phyloP scores from a whole-genome alignment of 441 rosid genomes.

The Euphorbia corollata region DNA sequence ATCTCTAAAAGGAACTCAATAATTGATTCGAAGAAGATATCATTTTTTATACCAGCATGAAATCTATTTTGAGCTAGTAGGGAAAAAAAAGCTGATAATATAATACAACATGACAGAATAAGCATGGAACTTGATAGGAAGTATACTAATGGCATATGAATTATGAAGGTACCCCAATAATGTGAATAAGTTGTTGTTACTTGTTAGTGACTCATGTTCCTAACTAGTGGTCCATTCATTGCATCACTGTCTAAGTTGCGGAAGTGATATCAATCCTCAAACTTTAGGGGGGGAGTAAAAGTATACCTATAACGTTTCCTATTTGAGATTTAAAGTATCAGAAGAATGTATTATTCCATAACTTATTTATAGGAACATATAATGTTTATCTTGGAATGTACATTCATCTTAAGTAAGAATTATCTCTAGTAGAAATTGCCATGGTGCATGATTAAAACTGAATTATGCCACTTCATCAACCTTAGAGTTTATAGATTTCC shows the following conservation, averaged over 20 bases:
- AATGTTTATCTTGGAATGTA: neutral
- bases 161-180: neutral
- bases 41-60: neutral
- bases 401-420: neutral
- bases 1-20: neutral
- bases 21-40: neutral
- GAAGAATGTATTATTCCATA: neutral
- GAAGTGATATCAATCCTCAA: neutral
- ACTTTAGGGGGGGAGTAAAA: neutral
- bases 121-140: neutral
- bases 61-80: neutral
- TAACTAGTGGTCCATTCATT: neutral
- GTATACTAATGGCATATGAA: neutral
- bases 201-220: neutral
- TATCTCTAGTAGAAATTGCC: neutral
- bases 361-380: neutral
- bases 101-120: neutral
- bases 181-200: neutral
- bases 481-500: neutral
- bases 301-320: neutral
- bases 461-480: neutral
- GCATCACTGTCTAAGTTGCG: neutral
- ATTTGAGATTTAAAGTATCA: neutral
- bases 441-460: neutral
- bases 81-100: neutral